Percentiles rank a stretch among this genome's conserved stretches.
Conservation (phyloP, 805 yeast species). For the Ogataea minuta region DNA sequence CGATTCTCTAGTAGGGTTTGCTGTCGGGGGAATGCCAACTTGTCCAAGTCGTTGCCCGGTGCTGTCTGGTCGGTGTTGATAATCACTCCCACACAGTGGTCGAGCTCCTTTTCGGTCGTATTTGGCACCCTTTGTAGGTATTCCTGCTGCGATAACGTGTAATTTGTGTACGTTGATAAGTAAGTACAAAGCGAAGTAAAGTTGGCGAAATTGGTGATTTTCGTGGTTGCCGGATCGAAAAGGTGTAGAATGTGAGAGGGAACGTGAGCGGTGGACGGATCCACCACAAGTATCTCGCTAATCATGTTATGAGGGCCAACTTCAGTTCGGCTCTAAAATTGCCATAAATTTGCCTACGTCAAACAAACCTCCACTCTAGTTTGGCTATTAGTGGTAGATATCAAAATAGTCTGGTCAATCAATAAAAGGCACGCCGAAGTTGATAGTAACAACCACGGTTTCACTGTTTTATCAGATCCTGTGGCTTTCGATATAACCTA, state of each 20-base stretch:
- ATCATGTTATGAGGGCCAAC: conserved; percentile 8
- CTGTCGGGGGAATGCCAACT: conserved; percentile 8
- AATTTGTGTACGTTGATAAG: conserved; percentile 14
- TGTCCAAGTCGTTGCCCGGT: conserved; percentile 3
- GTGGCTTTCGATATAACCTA: too few relatives aligned
- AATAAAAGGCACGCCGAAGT: too few relatives aligned
- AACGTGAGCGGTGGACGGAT: conserved; percentile 2
- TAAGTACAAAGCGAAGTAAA: conserved; percentile 13
- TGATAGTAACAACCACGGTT: too few relatives aligned
- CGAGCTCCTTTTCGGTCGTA: conserved; percentile 20
- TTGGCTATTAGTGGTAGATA: too few relatives aligned
- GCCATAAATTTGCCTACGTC: neutral
- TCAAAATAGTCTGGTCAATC: too few relatives aligned
- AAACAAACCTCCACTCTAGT: too few relatives aligned
- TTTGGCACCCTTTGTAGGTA: conserved; percentile 14
- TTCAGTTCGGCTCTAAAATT: neutral
- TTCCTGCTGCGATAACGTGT: conserved; percentile 11
- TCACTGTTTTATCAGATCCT: too few relatives aligned
- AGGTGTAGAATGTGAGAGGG: conserved; percentile 11
- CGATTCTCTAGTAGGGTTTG: conserved; percentile 21
- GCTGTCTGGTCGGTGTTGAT: conserved; percentile 15
- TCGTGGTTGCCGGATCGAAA: conserved; percentile 11
- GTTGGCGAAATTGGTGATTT: conserved; percentile 10
- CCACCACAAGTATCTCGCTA: conserved; percentile 14
- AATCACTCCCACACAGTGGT: conserved; percentile 23